These are phyloP conservation scores for Globisporangium paddicum DNA, from an alignment of 352 stramenopile genomes.

Conservation along the genomic window DNA sequence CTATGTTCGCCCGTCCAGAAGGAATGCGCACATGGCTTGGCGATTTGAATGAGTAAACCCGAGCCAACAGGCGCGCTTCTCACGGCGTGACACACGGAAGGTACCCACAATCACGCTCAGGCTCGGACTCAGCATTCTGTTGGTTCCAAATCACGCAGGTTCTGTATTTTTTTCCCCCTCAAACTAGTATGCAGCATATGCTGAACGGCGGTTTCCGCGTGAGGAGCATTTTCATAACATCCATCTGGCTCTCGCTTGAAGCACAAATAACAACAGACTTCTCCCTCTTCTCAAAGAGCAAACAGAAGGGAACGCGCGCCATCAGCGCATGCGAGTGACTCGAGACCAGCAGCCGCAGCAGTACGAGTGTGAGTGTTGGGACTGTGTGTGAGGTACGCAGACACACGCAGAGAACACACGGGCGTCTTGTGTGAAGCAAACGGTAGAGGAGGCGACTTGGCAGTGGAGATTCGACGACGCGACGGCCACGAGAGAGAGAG, in stretches of 20 bases:
- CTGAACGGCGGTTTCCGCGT: no score
- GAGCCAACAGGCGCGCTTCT: no score
- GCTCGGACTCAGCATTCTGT: no score
- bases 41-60: no score
- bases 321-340: not conserved
- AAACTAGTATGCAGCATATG: no score
- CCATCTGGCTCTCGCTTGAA: not conserved
- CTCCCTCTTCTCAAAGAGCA: not conserved
- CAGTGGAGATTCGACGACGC: slow-evolving; percentile 1
- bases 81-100: no score
- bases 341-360: not conserved
- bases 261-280: not conserved
- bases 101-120: no score
- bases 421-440: not conserved
- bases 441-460: not conserved
- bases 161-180: no score
- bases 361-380: not conserved
- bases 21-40: no score
- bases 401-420: not conserved
- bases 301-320: not conserved
- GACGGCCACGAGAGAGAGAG: not conserved
- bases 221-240: not conserved
- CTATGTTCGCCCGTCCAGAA: no score
- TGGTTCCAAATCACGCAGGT: no score
- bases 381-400: not conserved